Evolutionary conservation across 2,329 filamentous ascomycete genomes (phyloP).

Genomic region (Colletotrichum incanum): DNA sequence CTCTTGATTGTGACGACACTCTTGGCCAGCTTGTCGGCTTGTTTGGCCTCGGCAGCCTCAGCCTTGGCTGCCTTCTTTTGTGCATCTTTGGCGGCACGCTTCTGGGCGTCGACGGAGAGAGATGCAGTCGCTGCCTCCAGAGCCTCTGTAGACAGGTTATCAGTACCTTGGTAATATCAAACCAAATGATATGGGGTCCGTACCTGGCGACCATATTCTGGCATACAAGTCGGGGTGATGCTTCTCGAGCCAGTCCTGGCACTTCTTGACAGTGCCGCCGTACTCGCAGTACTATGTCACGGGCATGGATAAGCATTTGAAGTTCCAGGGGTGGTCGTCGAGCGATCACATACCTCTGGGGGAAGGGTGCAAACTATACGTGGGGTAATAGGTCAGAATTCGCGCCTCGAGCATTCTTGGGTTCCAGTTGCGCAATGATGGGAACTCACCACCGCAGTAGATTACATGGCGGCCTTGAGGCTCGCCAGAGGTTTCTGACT

Average conservation of each 20-base stretch:
- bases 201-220: conserved; percentile 89
- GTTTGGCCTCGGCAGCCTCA: conserved; percentile 86
- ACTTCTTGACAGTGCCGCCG: conserved; percentile 96
- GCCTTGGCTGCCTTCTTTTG: conserved; percentile 98
- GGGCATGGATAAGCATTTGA: not conserved
- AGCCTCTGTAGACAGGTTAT: conserved; percentile 71
- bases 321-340: not conserved
- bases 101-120: conserved; percentile 91
- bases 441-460: conserved; percentile 72
- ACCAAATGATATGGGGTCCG: conserved; percentile 42
- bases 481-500: conserved; percentile 61
- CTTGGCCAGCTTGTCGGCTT: conserved; percentile 85
- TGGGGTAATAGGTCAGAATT: conserved; percentile 34
- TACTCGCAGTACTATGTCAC: conserved; percentile 93
- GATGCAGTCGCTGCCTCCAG: conserved; percentile 87
- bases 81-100: conserved; percentile 95
- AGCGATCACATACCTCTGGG: conserved; percentile 68
- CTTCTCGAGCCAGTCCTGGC: conserved; percentile 93
- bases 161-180: conserved; percentile 17
- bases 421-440: conserved; percentile 13
- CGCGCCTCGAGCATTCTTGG: conserved; percentile 14
- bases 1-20: conserved; percentile 93
- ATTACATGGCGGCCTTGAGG: conserved; percentile 67
- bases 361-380: conserved; percentile 74
- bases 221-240: conserved; percentile 82